phyloP scores from a whole-genome alignment of 495 filamentous ascomycete species.

The Hypoxylon fragiforme region DNA sequence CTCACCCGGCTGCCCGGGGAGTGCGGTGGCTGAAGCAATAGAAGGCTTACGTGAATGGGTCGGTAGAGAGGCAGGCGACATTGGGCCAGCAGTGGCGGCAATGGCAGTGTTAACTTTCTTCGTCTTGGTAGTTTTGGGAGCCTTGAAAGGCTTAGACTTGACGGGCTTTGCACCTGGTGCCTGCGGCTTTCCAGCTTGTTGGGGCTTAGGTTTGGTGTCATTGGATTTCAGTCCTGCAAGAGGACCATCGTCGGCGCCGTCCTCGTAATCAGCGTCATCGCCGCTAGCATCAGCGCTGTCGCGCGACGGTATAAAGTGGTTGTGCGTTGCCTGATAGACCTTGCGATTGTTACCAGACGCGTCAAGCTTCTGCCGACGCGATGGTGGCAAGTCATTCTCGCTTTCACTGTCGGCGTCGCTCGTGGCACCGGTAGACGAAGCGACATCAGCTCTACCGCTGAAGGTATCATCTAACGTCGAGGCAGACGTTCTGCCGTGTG shows the following conservation, averaged over 20 bases:
- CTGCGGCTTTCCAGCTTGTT: slow-evolving; percentile 48
- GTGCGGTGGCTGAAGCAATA: slow-evolving; percentile 70
- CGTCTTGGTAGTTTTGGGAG: slow-evolving; percentile 51
- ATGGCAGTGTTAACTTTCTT: slow-evolving; percentile 53
- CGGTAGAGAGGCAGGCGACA: slow-evolving; percentile 70
- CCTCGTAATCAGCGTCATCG: slow-evolving; percentile 65
- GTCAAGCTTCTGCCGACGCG: slow-evolving; percentile 64
- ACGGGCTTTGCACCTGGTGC: slow-evolving; percentile 43
- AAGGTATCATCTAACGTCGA: slow-evolving; percentile 91
- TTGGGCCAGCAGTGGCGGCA: slow-evolving; percentile 49
- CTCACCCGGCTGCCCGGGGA: slow-evolving; percentile 64
- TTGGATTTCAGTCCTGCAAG: slow-evolving; percentile 14
- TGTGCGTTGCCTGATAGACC: slow-evolving; percentile 59
- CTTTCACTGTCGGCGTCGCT: slow-evolving; percentile 77
- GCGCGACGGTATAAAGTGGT: slow-evolving; percentile 63
- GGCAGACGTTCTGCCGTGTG: slow-evolving; percentile 86
- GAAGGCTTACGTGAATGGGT: slow-evolving; percentile 76
- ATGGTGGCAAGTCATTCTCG: slow-evolving; percentile 68
- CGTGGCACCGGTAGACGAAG: slow-evolving; percentile 81
- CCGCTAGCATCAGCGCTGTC: slow-evolving; percentile 76
- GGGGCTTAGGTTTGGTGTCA: slow-evolving; percentile 44
- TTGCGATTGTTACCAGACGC: slow-evolving; percentile 48
- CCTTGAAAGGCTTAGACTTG: slow-evolving; percentile 54
- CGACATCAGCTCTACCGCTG: slow-evolving; percentile 81
- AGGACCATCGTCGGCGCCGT: slow-evolving; percentile 43